phyloP scores from a whole-genome alignment of 805 yeast species.

The Lipomyces starkeyi region DNA sequence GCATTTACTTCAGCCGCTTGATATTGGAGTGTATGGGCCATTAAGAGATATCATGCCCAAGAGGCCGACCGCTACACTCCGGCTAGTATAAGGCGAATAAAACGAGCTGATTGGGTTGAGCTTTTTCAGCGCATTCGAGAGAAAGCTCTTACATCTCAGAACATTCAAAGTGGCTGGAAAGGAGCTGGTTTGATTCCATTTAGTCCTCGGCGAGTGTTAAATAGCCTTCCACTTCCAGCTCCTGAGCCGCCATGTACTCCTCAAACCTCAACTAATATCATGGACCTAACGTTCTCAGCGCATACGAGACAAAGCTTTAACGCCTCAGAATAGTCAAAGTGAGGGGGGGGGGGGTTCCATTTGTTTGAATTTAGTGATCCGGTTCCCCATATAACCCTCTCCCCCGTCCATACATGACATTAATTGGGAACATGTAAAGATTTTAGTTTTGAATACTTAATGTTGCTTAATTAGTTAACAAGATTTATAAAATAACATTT shows the following conservation, averaged over 20 bases:
- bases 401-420: too few relatives aligned
- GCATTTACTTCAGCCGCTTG: slow-evolving; percentile 5
- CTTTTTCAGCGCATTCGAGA: background rate
- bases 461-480: too few relatives aligned
- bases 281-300: background rate
- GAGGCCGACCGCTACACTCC: background rate
- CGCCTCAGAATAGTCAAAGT: too few relatives aligned
- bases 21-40: slow-evolving; percentile 8
- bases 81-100: slow-evolving; percentile 2
- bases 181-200: slow-evolving; percentile 8
- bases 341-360: too few relatives aligned
- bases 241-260: background rate
- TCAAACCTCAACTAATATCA: slow-evolving; percentile 1
- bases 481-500: too few relatives aligned
- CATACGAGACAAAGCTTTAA: too few relatives aligned
- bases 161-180: slow-evolving; percentile 6
- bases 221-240: slow-evolving; percentile 4
- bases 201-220: background rate
- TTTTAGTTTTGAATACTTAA: too few relatives aligned
- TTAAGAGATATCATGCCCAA: slow-evolving; percentile 1
- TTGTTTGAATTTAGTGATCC: too few relatives aligned
- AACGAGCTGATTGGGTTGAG: background rate
- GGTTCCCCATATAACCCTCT: too few relatives aligned
- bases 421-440: too few relatives aligned
- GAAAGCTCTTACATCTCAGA: slow-evolving; percentile 4